Base-by-base conservation (phyloP, 2,329 filamentous ascomycete species). In the Phialophora tarda region DNA sequence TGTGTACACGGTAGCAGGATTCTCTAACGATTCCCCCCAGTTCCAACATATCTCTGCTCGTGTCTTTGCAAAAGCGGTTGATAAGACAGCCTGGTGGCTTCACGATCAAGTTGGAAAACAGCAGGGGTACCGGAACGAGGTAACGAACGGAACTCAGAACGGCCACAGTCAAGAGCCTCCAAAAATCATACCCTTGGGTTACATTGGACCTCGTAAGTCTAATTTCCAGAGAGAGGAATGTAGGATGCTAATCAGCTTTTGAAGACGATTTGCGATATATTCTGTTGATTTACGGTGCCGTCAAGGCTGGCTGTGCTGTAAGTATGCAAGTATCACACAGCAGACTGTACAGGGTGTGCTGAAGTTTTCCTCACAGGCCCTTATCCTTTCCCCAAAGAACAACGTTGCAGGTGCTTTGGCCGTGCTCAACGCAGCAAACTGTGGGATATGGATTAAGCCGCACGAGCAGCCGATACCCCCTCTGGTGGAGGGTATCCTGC, bases 41-140 rank as follows among this genome's bases (percentile, higher is more conserved):
- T 88, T 60, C 38, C 44, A 26, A n/a, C n/a, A n/a, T 34, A 48
- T 60, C 48, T 28, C 58, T 50, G 58, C 58, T 51, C 47, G 58
- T 26, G 5, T 12, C 11, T 60, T 60, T 60, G 38, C 34, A 50
- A 60, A 60, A 12, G 58, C 58, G 3, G 58, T 60, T 5, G 58
- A 60, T 24, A 60, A 60, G 38, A 60, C 58, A 11, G 58, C 58
- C 4, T 60, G 44, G 58, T 60, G 58, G 58, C 58, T 60, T 17
- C 17, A 59, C 11, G 28, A 50, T 28, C 57, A 77, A 17, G 34
- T 38, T 6, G 34, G 34, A 17, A 17, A 12, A 6, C 12, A 38
- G 14, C 12, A 38, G 7, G 34, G 4, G 3, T 14, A 17, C 34
- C 14, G 12, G 59, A 74, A 74, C 21, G 70, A 71, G 17, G 17